phyloP scores from a whole-genome alignment of 441 rosid species.

The Euphorbia celastroides region DNA sequence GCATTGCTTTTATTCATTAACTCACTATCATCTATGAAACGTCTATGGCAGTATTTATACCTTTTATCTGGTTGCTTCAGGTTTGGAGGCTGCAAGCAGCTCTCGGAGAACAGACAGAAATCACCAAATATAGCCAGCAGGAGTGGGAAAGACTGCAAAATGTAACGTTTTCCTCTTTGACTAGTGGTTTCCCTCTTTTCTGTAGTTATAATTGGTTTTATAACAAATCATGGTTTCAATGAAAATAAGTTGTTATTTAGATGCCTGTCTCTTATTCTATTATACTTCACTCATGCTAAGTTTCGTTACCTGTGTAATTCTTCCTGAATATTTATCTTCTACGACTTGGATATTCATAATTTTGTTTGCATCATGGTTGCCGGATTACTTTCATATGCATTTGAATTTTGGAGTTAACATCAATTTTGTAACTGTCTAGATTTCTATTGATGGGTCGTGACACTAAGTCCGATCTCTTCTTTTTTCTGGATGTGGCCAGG shows the following conservation, averaged over 20 bases:
- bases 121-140: slow-evolving; percentile 80
- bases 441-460: not conserved
- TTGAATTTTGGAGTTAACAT: not conserved
- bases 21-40: not conserved
- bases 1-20: not conserved
- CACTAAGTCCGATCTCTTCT: not conserved
- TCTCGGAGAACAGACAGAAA: slow-evolving; percentile 94
- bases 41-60: not conserved
- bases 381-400: not conserved
- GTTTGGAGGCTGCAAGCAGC: slow-evolving; percentile 99
- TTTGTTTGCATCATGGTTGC: slow-evolving; percentile 1
- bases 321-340: slow-evolving; percentile 4
- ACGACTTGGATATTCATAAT: slow-evolving; percentile 3
- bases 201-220: not conserved
- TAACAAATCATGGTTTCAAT: slow-evolving; percentile 6
- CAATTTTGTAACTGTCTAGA: not conserved
- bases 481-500: slow-evolving; percentile 38
- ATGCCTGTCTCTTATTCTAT: not conserved
- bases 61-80: slow-evolving; percentile 30
- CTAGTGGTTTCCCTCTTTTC: not conserved
- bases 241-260: not conserved
- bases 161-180: slow-evolving; percentile 36
- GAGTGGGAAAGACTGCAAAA: slow-evolving; percentile 94
- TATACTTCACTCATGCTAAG: not conserved
- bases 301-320: not conserved